Percentiles rank a stretch among this genome's conserved stretches.
Evolutionary conservation across 2,329 filamentous ascomycete species (phyloP).

Genomic region (Bipolaris oryzae): DNA sequence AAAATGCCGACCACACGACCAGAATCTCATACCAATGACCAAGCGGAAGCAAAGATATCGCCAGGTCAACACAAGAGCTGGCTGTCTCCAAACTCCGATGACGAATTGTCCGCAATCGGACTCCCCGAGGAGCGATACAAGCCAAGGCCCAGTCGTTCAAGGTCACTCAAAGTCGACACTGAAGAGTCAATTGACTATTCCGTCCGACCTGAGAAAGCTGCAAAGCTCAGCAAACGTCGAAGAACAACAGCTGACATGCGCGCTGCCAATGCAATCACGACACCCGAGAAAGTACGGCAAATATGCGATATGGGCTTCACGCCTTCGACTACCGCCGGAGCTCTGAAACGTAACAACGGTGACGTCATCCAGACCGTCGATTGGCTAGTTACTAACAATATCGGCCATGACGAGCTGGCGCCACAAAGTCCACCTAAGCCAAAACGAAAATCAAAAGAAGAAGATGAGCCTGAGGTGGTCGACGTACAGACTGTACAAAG

Average conservation of each 20-base stretch:
- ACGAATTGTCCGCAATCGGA: conserved; percentile 31
- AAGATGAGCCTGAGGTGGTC: neutral
- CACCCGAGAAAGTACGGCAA: conserved; percentile 39
- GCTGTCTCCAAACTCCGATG: conserved; percentile 23
- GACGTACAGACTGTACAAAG: conserved; percentile 8
- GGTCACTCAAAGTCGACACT: conserved; percentile 33
- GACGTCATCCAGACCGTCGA: conserved; percentile 40
- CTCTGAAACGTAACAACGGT: conserved; percentile 34
- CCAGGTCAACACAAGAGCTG: conserved; percentile 8
- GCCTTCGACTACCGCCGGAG: conserved; percentile 35
- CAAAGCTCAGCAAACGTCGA: conserved; percentile 28
- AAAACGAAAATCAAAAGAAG: conserved; percentile 4
- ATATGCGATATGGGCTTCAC: conserved; percentile 48
- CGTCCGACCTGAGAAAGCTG: conserved; percentile 35
- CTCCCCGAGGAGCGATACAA: conserved; percentile 45
- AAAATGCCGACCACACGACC: neutral
- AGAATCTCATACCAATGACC: neutral
- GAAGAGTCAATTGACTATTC: conserved; percentile 40
- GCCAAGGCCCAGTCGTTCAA: conserved; percentile 45
- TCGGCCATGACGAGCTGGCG: conserved; percentile 39
- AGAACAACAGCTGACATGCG: conserved; percentile 26
- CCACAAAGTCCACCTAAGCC: conserved; percentile 21
- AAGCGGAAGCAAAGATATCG: neutral
- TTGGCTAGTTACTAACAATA: conserved; percentile 38
- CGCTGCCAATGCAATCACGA: conserved; percentile 16